Base-by-base conservation (phyloP, 2,329 filamentous ascomycete species). In the Xylariales sp. region DNA sequence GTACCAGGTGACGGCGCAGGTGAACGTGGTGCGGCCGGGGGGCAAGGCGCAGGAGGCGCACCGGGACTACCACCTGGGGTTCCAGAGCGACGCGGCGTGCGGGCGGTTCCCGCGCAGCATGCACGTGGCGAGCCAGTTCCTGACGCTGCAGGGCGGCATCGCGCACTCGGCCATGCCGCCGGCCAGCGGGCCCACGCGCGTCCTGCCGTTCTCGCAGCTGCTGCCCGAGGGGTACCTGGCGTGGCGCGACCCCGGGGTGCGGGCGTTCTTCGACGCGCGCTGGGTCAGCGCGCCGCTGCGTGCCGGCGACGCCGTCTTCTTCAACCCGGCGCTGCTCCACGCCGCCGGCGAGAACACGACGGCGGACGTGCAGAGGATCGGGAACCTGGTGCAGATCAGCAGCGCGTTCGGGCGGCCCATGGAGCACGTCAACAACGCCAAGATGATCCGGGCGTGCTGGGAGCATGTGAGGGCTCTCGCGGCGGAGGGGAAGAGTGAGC, bases 1-100 rank as follows among this genome's bases (percentile, higher is more conserved):
- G 1, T 90, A 90, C 75, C 84, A 86, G 28, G 75, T 90, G 50
- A 90, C 88, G 0, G 83, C 86, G 0, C 88, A 90, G 74, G 85
- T 89, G 48, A 91, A 91, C 73, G 83, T 89, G 56, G 88, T 90
- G 8, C 83, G 84, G 49, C 87, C 89, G 0, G 86, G 87, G 18
- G 86, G 86, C 0, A 79, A 82, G 43, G 81, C 89, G 0, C 89
- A 91, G 73, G 82, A 85, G 34, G 81, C 80, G 7, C 89, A 91
- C 73, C 82, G 88, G 1, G 89, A 91, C 73, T 90, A 90, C 73
- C 88, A 90, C 72, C 81, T 91, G 1, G 89, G 88, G 0, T 90
- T 90, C 77, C 87, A 89, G 75, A 85, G 83, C 0, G 74, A 81
- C 2, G 81, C 82, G 6, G 78, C 78, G 1, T 83, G 81, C 50